Conservation (phyloP, 129 eudicot genomes). For the Solidago caesia region DNA sequence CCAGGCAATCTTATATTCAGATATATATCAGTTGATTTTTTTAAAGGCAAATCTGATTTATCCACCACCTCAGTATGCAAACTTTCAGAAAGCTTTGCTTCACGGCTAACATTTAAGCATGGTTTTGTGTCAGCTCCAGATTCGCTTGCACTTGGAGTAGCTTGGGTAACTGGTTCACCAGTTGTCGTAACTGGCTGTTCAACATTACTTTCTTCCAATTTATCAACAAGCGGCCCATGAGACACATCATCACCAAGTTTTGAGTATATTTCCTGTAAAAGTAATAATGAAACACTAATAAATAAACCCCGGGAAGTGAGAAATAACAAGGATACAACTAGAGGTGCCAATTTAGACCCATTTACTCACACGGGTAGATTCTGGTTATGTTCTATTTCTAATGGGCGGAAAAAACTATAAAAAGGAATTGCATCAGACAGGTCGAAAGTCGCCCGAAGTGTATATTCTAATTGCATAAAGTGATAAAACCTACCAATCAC, state of each 20-base stretch:
- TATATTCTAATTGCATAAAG: not conserved
- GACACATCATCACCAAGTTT: constrained; percentile 30
- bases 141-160: constrained; percentile 20
- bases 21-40: constrained; percentile 52
- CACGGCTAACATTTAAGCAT: constrained; percentile 20
- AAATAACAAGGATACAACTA: constrained; percentile 4
- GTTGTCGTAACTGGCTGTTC: constrained; percentile 29
- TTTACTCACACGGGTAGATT: not conserved
- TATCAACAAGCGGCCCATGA: constrained; percentile 30
- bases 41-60: constrained; percentile 33
- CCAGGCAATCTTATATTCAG: constrained; percentile 71
- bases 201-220: constrained; percentile 25
- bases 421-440: not conserved
- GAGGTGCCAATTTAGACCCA: constrained; percentile 2
- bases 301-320: not conserved
- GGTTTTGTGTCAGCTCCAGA: constrained; percentile 22
- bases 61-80: constrained; percentile 28
- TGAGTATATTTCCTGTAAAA: constrained; percentile 39
- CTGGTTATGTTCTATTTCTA: not conserved
- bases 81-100: constrained; percentile 31
- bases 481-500: not conserved
- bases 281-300: constrained; percentile 11
- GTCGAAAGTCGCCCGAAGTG: not conserved
- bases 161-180: constrained; percentile 25
- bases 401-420: not conserved